Evolutionary conservation across 179 eudicot species (phyloP).

Genomic region (Carnegiea gigantea): DNA sequence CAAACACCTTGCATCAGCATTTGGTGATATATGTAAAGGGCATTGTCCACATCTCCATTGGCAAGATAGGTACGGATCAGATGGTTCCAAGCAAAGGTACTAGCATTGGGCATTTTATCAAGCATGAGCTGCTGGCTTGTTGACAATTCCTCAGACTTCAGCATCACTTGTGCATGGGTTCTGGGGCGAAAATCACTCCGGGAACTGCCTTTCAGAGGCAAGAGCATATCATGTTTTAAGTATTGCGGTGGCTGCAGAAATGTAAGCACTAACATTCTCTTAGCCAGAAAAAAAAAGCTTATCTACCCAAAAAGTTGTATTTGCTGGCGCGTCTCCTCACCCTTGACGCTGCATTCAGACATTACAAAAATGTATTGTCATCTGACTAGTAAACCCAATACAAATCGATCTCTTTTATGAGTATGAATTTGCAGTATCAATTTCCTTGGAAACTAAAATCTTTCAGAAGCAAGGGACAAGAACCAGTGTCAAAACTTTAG

Average conservation of each 20-base stretch:
- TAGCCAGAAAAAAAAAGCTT: conserved; percentile 7
- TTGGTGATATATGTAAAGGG: conserved; percentile 41
- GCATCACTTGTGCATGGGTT: conserved; percentile 20
- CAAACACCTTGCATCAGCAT: conserved; percentile 56
- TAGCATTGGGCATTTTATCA: conserved; percentile 46
- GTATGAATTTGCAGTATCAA: too few relatives aligned
- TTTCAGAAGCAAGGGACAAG: too few relatives aligned
- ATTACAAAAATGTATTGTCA: background rate
- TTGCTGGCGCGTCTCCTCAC: conserved; percentile 5
- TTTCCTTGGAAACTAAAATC: too few relatives aligned
- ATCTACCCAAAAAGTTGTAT: background rate
- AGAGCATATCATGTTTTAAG: conserved; percentile 14
- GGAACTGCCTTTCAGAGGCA: conserved; percentile 13
- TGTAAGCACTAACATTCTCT: conserved; percentile 33
- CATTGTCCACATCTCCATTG: conserved; percentile 34
- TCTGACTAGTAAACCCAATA: background rate
- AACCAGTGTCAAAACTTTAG: too few relatives aligned
- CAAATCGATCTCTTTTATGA: too few relatives aligned
- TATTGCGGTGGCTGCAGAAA: conserved; percentile 20
- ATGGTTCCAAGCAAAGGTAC: conserved; percentile 63
- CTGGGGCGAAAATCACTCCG: conserved; percentile 11
- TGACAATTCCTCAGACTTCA: conserved; percentile 26
- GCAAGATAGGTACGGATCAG: conserved; percentile 50
- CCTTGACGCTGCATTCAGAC: conserved; percentile 17
- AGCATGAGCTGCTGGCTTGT: conserved; percentile 37